These are phyloP conservation scores for Fraxinus quadrangulata DNA, from an alignment of 257 asterid species.

Conservation along the genomic window DNA sequence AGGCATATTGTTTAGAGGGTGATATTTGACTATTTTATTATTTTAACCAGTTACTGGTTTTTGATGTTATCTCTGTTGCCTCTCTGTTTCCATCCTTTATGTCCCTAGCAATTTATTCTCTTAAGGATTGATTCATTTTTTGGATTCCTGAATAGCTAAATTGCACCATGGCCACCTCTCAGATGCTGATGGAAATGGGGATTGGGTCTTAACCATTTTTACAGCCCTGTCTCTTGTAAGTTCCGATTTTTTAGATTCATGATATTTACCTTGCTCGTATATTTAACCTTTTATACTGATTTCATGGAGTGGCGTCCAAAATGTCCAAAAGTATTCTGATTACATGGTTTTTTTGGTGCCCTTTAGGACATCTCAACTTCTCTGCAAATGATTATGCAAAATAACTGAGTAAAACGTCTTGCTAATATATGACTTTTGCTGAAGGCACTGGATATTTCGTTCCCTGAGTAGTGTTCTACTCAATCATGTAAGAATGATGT, in stretches of 20 bases:
- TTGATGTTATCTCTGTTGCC: conserved; percentile 6
- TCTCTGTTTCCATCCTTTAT: conserved; percentile 19
- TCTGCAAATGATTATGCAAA: conserved; percentile 1
- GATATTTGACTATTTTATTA: neutral
- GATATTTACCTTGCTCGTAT: conserved; percentile 6
- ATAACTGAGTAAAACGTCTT: neutral
- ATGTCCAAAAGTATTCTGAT: conserved; percentile 15
- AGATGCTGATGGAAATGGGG: conserved; percentile 95
- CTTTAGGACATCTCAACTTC: conserved; percentile 13
- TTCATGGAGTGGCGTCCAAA: conserved; percentile 6
- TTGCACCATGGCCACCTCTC: conserved; percentile 92
- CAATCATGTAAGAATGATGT: neutral
- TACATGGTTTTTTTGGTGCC: conserved; percentile 5
- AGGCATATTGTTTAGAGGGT: neutral
- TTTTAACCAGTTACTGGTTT: neutral
- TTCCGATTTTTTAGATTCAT: conserved; percentile 17
- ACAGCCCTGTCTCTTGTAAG: conserved; percentile 90
- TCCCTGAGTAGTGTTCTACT: neutral
- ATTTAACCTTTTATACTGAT: neutral
- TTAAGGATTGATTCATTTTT: conserved; percentile 26
- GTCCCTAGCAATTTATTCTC: conserved; percentile 16
- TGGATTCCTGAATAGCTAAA: conserved; percentile 56
- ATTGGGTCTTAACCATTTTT: conserved; percentile 96
- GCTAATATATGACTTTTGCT: neutral
- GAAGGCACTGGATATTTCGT: neutral